Base-by-base conservation (phyloP, 495 filamentous ascomycete species). In the Aspergillus diversus region DNA sequence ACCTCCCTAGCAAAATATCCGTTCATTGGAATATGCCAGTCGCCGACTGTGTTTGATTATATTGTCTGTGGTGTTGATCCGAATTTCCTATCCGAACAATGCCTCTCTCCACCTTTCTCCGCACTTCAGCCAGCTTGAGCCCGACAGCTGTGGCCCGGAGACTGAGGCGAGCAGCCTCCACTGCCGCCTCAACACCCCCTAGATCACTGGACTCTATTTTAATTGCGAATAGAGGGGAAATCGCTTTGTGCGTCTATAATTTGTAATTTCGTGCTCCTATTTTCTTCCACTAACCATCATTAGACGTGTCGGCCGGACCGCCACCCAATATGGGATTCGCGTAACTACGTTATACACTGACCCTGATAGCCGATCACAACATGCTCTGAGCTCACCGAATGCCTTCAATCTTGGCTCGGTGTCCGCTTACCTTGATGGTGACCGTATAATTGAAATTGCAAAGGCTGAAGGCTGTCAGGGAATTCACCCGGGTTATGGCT, bases 221-320 rank as follows among this genome's bases (percentile, higher is more conserved):
- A 1, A 98, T 99, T 70, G 95, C 95, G 15, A 99, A 99, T 71
- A 87, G 95, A 66, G 95, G 95, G 63, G 95, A 99, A 73, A 99
- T 99, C 70, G 96, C 95, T 57, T 80, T 98, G 82, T 90, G 72
- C 55, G 83, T 75, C 32, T 34, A 46, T n/a, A 46, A 43, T 53
- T 2, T 34, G 17, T 9, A 11, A 4, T 42, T 32, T 35, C 52
- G 17, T 12, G 11, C 39, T 32, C 49, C 42, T 54, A 39, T 37
- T 39, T 33, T 17, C 5, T 4, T 69, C 21, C 21, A 47, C 59
- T 69, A 52, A 68, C 59, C 49, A 33, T 8, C 27, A 5, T 13
- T 65, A 90, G 87, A 57, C 90, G 95, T 61, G 93, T 99, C 57
- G 87, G 90, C 55, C 87, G 87, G 65, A 99, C 95, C 21, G 95